These are phyloP conservation scores for Aaosphaeria arxii DNA, from an alignment of 2,329 filamentous ascomycete genomes.

Conservation along the genomic window DNA sequence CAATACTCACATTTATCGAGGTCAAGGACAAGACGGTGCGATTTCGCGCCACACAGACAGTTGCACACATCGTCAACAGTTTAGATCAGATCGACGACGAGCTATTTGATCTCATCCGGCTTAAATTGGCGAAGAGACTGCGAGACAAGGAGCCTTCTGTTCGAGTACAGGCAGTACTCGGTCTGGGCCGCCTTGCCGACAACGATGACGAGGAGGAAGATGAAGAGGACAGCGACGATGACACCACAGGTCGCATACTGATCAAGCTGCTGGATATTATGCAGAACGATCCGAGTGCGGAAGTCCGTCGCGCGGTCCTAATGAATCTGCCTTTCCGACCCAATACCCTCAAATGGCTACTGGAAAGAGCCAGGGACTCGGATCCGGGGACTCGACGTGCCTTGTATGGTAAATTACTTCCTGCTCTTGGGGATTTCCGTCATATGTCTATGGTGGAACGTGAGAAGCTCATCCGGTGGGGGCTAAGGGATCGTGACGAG, in stretches of 20 bases:
- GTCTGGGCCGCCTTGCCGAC: conserved; percentile 76
- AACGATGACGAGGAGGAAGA: conserved; percentile 59
- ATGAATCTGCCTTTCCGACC: conserved; percentile 87
- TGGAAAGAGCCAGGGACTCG: conserved; percentile 87
- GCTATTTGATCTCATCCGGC: conserved; percentile 76
- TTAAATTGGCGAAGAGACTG: conserved; percentile 78
- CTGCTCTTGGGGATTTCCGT: conserved; percentile 88
- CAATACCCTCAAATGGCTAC: conserved; percentile 76
- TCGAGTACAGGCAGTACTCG: conserved; percentile 85
- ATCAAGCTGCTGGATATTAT: conserved; percentile 83
- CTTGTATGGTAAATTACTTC: conserved; percentile 82
- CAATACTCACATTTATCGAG: conserved; percentile 70
- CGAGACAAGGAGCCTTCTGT: conserved; percentile 94
- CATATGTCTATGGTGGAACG: conserved; percentile 90
- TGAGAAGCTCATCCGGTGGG: conserved; percentile 94
- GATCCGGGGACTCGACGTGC: conserved; percentile 81
- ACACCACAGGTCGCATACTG: conserved; percentile 67
- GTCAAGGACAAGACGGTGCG: conserved; percentile 92
- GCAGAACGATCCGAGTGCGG: conserved; percentile 90
- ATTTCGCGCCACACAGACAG: conserved; percentile 84
- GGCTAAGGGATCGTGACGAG: conserved; percentile 88
- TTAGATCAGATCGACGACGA: conserved; percentile 91
- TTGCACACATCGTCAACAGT: conserved; percentile 88
- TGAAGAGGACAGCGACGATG: conserved; percentile 69
- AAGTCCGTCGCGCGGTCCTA: conserved; percentile 84